phyloP scores from a whole-genome alignment of 805 yeast genomes.

The Pichia membranifaciens region DNA sequence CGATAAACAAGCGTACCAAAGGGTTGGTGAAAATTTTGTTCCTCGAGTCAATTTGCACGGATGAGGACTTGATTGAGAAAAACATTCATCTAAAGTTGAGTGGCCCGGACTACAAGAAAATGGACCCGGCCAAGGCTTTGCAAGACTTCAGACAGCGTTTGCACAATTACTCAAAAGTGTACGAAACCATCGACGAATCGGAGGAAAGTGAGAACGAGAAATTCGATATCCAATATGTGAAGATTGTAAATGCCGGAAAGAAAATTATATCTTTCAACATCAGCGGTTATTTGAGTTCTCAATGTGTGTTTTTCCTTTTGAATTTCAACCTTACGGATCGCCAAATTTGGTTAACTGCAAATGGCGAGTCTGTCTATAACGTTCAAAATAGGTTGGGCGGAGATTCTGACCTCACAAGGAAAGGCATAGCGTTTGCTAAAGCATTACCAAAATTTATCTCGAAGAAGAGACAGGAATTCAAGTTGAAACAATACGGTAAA shows the following conservation, averaged over 20 bases:
- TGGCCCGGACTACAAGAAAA: conserved; percentile 87
- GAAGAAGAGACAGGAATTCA: conserved; percentile 31
- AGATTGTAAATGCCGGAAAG: conserved; percentile 58
- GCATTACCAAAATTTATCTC: conserved; percentile 32
- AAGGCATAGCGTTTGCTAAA: conserved; percentile 30
- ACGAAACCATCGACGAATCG: conserved; percentile 77
- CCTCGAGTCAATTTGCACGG: conserved; percentile 79
- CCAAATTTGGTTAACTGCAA: conserved; percentile 33
- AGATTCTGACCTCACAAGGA: conserved; percentile 26
- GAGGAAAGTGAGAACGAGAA: conserved; percentile 39
- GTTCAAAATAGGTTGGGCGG: conserved; percentile 28
- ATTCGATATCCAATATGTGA: conserved; percentile 49
- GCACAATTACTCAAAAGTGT: conserved; percentile 78
- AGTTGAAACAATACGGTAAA: conserved; percentile 29
- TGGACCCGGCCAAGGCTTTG: conserved; percentile 77
- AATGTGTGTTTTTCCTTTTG: conserved; percentile 47
- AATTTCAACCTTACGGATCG: conserved; percentile 35
- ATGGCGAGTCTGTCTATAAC: conserved; percentile 30
- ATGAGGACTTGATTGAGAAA: conserved; percentile 68
- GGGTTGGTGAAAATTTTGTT: conserved; percentile 36
- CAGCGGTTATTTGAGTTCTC: conserved; percentile 52
- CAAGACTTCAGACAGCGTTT: conserved; percentile 78
- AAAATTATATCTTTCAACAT: conserved; percentile 52
- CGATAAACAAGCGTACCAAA: conserved; percentile 30
- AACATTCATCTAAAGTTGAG: conserved; percentile 79